Evolutionary conservation across 495 filamentous ascomycete genomes (phyloP).

Genomic region (Penicillium egyptiacum): DNA sequence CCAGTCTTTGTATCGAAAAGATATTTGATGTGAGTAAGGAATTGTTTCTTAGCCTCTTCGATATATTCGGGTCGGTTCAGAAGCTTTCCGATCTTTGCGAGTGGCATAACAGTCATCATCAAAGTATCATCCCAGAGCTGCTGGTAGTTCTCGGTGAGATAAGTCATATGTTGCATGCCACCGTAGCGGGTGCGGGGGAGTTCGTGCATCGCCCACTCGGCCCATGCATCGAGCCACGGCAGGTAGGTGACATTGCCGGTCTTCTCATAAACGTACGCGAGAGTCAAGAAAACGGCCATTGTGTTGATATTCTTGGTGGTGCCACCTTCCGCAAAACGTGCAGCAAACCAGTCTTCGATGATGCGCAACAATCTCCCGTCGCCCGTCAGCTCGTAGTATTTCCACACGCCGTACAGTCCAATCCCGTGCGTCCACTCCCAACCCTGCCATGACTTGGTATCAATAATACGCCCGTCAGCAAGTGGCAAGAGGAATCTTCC

Average conservation of each 20-base stretch:
- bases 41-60: slow-evolving; percentile 71
- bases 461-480: slow-evolving; percentile 68
- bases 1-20: slow-evolving; percentile 66
- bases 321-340: slow-evolving; percentile 62
- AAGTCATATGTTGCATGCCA: slow-evolving; percentile 72
- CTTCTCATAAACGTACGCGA: slow-evolving; percentile 69
- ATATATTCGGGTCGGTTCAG: slow-evolving; percentile 64
- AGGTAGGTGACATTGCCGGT: slow-evolving; percentile 60
- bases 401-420: slow-evolving; percentile 74
- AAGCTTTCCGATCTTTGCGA: slow-evolving; percentile 71
- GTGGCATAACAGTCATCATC: slow-evolving; percentile 78
- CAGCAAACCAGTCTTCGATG: slow-evolving; percentile 68
- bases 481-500: slow-evolving; percentile 67
- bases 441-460: slow-evolving; percentile 74
- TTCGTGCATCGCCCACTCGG: slow-evolving; percentile 73
- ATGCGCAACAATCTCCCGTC: slow-evolving; percentile 50
- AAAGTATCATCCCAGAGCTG: slow-evolving; percentile 79
- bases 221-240: slow-evolving; percentile 72
- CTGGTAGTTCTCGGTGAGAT: slow-evolving; percentile 58
- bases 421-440: slow-evolving; percentile 85
- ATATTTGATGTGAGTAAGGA: slow-evolving; percentile 70
- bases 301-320: slow-evolving; percentile 84
- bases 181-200: slow-evolving; percentile 65
- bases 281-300: slow-evolving; percentile 69
- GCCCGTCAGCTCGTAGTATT: slow-evolving; percentile 67